phyloP scores from a whole-genome alignment of 2,329 filamentous ascomycete genomes.

The Hypoxylon sp. region DNA sequence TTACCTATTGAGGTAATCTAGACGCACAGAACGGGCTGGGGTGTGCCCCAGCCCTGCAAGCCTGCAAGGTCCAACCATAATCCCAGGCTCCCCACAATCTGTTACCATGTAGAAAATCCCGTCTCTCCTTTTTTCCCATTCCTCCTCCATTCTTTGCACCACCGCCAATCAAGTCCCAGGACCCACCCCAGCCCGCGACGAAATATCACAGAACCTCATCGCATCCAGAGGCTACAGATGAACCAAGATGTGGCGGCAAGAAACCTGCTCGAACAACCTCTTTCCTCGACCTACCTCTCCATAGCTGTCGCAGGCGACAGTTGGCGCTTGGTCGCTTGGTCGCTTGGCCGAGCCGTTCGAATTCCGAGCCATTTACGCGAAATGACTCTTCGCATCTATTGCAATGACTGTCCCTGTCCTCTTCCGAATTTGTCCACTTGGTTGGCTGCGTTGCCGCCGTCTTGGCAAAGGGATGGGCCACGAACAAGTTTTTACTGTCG shows the following conservation, averaged over 20 bases:
- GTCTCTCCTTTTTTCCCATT: conserved; percentile 30
- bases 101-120: conserved; percentile 5
- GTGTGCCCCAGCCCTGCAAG: conserved; percentile 10
- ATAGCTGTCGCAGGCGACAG: conserved; percentile 26
- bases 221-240: conserved; percentile 38
- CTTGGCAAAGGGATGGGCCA: conserved; percentile 27
- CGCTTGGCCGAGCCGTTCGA: conserved; percentile 14
- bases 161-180: conserved; percentile 44
- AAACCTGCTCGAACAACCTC: conserved; percentile 13
- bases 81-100: conserved; percentile 30
- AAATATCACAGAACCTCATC: conserved; percentile 35
- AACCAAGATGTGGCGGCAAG: conserved; percentile 42
- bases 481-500: conserved; percentile 4
- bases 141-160: conserved; percentile 36
- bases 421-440: conserved; percentile 12
- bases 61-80: conserved; percentile 14
- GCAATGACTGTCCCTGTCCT: conserved; percentile 23
- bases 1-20: neutral
- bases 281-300: conserved; percentile 16
- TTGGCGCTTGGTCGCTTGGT: conserved; percentile 9
- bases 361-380: conserved; percentile 11
- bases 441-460: conserved; percentile 42
- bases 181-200: conserved; percentile 41
- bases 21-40: neutral
- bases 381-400: conserved; percentile 25